Base-by-base conservation (phyloP, 768 basidiomycete genomes). In the Lactarius evosmus region DNA sequence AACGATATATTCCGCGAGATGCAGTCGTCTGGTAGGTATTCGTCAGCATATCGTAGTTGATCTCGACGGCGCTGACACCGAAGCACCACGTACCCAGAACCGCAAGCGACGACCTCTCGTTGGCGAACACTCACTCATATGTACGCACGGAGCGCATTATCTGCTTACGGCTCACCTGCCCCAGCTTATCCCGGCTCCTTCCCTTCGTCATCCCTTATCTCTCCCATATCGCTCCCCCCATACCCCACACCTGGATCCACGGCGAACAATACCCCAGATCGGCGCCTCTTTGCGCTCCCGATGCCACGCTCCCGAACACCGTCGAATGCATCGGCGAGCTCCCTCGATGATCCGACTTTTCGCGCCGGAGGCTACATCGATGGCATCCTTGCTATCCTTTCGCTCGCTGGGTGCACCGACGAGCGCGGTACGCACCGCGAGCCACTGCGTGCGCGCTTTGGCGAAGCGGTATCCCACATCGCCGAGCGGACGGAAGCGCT, bases 111-210 rank as follows among this genome's bases (percentile, higher is more conserved):
- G 7, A 72, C 74, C 27, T 72, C 75, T 14, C 72, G 75, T 22
- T 76, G 75, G 75, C 72, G 75, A 36, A 74, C 73, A 1, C 71
- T 76, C 52, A 75, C 74, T 3, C 73, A 76, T 59, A 69, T 64
- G 58, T 71, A 76, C 36, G 67, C 73, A 14, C 73, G 72, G 30
- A 62, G 49, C 32, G 56, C 65, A 19, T 14, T 64, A 17, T 65
- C 70, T 7, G 58, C 65, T 0, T 69, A 69, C 33, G 64, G 66
- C 11, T 62, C 54, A 41, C 67, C 69, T 30, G 72, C 73, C 1
- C 65, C 69, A 22, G 70, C 72, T 2, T 71, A 72, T 54, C 69
- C 61, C 9, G 67, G 65, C 58, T 62, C 65, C 2, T 25, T 56
- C 17, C 51, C 55, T 0, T 67, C 66, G 50, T 69, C 67, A 7